Conservation (phyloP, 192 early-diverging fungal species). For the Coemansia nantahalensis region DNA sequence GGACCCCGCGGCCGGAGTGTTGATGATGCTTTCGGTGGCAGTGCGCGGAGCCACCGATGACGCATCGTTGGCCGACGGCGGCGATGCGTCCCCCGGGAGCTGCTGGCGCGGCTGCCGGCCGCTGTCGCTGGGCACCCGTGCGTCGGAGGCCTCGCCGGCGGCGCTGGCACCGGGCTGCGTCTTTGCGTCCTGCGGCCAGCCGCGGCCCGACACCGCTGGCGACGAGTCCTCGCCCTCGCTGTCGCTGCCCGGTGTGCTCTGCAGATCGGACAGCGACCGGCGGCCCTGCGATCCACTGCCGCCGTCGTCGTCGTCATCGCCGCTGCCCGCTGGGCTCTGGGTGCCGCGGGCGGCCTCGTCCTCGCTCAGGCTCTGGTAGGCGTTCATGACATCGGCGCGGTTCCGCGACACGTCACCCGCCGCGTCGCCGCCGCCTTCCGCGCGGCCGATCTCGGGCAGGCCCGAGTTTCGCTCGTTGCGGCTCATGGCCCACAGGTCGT, state of each 20-base stretch:
- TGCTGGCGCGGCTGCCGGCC: too few relatives aligned
- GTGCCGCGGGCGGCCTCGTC: constrained; percentile 1
- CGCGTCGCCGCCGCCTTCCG: constrained; percentile 29
- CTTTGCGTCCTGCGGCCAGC: neutral
- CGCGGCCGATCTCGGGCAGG: constrained; percentile 43
- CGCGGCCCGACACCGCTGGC: too few relatives aligned
- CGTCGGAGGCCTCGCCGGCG: too few relatives aligned
- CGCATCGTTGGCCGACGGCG: constrained; percentile 12
- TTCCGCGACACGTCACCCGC: constrained; percentile 41
- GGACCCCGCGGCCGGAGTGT: neutral
- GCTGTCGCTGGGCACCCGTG: neutral
- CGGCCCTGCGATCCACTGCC: neutral
- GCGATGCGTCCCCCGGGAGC: neutral
- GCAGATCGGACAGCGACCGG: too few relatives aligned
- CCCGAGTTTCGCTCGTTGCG: constrained; percentile 37
- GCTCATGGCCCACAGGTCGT: constrained; percentile 62
- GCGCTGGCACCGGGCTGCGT: too few relatives aligned
- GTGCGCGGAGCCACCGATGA: constrained; percentile 8
- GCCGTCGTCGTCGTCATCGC: constrained; percentile 1
- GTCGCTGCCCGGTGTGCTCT: constrained; percentile 5
- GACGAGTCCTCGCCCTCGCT: constrained; percentile 12
- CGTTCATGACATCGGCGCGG: constrained; percentile 27
- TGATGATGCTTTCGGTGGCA: constrained; percentile 3
- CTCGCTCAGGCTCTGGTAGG: constrained; percentile 46
- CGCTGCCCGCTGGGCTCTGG: neutral